These are phyloP conservation scores for Hymenoscyphus occultus DNA, from an alignment of 2,329 filamentous ascomycete genomes.

Conservation along the genomic window DNA sequence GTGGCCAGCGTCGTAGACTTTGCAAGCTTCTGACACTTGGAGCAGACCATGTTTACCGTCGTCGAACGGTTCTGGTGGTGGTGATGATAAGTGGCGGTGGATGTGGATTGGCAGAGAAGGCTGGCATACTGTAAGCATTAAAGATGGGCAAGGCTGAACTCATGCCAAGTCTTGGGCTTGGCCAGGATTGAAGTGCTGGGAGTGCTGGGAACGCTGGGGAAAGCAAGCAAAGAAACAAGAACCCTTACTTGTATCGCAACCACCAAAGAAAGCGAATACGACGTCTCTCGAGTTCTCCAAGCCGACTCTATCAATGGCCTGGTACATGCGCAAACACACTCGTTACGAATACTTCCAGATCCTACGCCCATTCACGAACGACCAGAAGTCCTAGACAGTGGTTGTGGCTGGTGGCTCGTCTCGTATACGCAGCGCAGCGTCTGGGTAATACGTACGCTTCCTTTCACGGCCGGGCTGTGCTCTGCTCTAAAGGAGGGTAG, in stretches of 20 bases:
- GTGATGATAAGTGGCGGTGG: slow-evolving; percentile 10
- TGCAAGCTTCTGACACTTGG: slow-evolving; percentile 60
- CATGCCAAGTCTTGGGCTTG: neutral
- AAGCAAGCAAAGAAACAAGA: neutral
- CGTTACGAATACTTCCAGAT: neutral
- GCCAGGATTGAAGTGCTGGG: neutral
- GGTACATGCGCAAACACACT: neutral
- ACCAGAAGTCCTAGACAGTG: neutral
- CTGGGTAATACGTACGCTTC: slow-evolving; percentile 10
- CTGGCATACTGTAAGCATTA: neutral
- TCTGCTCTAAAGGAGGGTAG: slow-evolving; percentile 10
- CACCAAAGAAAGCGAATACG: neutral
- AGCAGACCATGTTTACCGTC: slow-evolving; percentile 55
- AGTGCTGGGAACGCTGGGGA: neutral
- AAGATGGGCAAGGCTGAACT: slow-evolving; percentile 6
- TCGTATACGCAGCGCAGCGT: slow-evolving; percentile 1
- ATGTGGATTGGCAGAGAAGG: neutral
- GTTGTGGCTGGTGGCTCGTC: slow-evolving; percentile 3
- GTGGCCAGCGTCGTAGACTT: slow-evolving; percentile 61
- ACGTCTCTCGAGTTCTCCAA: neutral
- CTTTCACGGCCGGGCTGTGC: slow-evolving; percentile 12
- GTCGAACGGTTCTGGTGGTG: slow-evolving; percentile 18
- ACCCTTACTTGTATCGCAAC: neutral
- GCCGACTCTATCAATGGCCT: slow-evolving; percentile 12
- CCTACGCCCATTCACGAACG: neutral